Base-by-base conservation (phyloP, 139 green algal genomes). In the Dunaliella sp. region DNA sequence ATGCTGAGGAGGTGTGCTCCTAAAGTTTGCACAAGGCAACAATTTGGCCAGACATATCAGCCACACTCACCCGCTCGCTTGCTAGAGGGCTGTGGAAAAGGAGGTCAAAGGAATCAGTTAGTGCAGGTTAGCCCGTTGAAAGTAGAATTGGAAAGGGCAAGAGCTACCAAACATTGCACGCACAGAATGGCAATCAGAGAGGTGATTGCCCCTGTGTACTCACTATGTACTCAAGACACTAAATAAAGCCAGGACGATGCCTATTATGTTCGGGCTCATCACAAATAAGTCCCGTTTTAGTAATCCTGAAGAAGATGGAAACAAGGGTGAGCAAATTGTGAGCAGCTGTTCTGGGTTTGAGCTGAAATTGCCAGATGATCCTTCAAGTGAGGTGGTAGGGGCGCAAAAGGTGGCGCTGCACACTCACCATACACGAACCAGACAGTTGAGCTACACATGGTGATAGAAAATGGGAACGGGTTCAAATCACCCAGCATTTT, bases 401-500 rank as follows among this genome's bases (percentile, higher is more conserved):
- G n/a, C n/a, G n/a, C n/a, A n/a, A n/a, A n/a, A n/a, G n/a, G n/a
- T n/a, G n/a, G n/a, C n/a, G n/a, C n/a, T n/a, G n/a, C n/a, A n/a
- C n/a, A n/a, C 81, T 73, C 81, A 90, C 86, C 86, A 36, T 95
- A 96, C 1, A 77, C 85, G 1, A 91, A 74, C 93, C 93, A 96
- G 31, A 87, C 90, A 0, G 88, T 79, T 31, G 85, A 91, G 84
- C 94, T 95, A 22, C 87, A 88, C 0, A 91, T 82, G 3, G 93
- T 88, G 22, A 92, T 79, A 21, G 90, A 81, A 38, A 94, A 94
- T 0, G 93, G 93, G 2, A 96, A 81, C 1, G 92, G 90, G 86
- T 96, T 96, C 7, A 96, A 24, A 38, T 65, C 28, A 3, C 28
- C 38, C 38, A 84, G 32, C 1, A 38, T 3, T 72, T 33, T 74